Evolutionary conservation across 805 yeast species (phyloP).

Genomic region (Jamesozyma spencerorum): DNA sequence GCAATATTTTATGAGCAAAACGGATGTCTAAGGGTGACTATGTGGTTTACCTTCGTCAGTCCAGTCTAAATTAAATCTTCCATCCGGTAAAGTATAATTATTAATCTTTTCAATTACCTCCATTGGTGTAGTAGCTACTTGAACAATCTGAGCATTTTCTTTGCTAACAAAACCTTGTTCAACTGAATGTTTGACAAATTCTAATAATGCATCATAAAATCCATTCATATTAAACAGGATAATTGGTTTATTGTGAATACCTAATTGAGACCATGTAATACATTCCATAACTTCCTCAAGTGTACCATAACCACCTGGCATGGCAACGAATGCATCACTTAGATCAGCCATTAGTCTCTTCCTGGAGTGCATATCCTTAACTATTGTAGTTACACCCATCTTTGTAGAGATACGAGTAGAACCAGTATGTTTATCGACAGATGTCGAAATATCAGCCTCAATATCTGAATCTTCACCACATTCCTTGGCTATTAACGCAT

Average conservation of each 20-base stretch:
- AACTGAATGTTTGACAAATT: constrained; percentile 52
- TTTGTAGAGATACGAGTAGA: constrained; percentile 45
- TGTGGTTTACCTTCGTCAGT: constrained; percentile 18
- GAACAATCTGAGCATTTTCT: constrained; percentile 57
- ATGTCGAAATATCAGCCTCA: constrained; percentile 36
- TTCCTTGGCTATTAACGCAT: constrained; percentile 67
- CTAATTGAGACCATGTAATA: constrained; percentile 84
- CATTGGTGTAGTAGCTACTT: constrained; percentile 57
- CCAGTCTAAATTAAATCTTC: constrained; percentile 71
- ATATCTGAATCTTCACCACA: constrained; percentile 32
- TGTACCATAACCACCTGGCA: constrained; percentile 91
- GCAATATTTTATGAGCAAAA: too few species aligned
- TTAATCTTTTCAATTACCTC: constrained; percentile 59
- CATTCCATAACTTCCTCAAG: constrained; percentile 85
- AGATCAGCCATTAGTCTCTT: constrained; percentile 79
- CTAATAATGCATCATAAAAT: constrained; percentile 61
- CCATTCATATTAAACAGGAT: constrained; percentile 72
- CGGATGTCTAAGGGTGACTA: too few species aligned
- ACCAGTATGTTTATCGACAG: constrained; percentile 57
- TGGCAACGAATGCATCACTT: constrained; percentile 78
- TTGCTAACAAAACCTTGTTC: constrained; percentile 57
- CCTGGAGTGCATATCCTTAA: constrained; percentile 82
- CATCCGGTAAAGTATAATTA: constrained; percentile 57
- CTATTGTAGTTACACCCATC: constrained; percentile 74
- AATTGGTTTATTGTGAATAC: constrained; percentile 75